phyloP scores from a whole-genome alignment of 768 basidiomycete species.

The Gloeostereum incarnatum region DNA sequence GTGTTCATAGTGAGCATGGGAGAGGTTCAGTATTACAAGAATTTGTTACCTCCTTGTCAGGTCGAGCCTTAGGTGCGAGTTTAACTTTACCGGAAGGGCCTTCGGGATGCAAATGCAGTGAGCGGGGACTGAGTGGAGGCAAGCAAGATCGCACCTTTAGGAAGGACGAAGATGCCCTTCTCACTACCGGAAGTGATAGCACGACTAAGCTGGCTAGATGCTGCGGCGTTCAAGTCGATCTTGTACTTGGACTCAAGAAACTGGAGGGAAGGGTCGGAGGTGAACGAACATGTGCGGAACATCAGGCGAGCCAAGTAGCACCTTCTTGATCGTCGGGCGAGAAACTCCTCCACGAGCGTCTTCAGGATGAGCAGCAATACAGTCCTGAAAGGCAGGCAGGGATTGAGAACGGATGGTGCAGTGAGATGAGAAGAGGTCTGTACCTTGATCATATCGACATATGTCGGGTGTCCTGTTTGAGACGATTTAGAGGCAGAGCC shows the following conservation, averaged over 20 bases:
- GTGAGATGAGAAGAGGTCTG: constrained; percentile 10
- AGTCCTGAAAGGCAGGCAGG: constrained; percentile 37
- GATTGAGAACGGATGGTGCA: constrained; percentile 24
- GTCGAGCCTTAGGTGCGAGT: constrained; percentile 55
- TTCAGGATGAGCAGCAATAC: constrained; percentile 61
- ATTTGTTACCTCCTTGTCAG: constrained; percentile 39
- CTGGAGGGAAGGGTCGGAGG: constrained; percentile 28
- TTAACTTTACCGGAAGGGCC: constrained; percentile 37
- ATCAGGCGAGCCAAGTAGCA: constrained; percentile 14
- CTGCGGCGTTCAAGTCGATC: constrained; percentile 63
- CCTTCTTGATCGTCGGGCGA: constrained; percentile 76
- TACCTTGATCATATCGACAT: constrained; percentile 81
- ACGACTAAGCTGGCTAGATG: constrained; percentile 68
- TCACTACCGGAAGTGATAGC: constrained; percentile 58
- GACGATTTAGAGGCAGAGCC: no score
- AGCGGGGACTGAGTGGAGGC: neutral
- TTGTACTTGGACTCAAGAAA: constrained; percentile 80
- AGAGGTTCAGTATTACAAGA: constrained; percentile 3
- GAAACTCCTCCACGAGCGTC: constrained; percentile 73
- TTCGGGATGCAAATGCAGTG: constrained; percentile 8
- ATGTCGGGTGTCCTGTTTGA: no score
- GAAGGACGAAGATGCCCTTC: constrained; percentile 38
- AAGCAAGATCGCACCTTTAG: constrained; percentile 28
- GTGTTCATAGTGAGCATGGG: constrained; percentile 5
- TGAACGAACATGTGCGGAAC: constrained; percentile 7